These are phyloP conservation scores for Solanum chacoense DNA, from an alignment of 305 asterid genomes.

Conservation along the genomic window DNA sequence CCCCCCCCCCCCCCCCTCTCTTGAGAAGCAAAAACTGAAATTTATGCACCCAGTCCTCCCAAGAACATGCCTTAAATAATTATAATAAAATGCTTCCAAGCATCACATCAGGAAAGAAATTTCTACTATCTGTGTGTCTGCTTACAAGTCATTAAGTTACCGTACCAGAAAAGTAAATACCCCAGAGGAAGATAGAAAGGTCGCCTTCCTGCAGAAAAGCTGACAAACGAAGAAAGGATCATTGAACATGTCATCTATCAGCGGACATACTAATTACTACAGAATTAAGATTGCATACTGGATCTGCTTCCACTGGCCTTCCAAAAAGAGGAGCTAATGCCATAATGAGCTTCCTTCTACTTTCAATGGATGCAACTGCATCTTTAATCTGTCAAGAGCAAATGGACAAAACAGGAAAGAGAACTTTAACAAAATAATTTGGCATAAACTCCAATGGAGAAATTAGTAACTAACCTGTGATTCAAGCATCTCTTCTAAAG, in stretches of 20 bases:
- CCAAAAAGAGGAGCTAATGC: slow-evolving; percentile 68
- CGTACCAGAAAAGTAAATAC: slow-evolving; percentile 73
- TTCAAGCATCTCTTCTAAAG: slow-evolving; percentile 60
- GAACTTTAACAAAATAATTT: not conserved
- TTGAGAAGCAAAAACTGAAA: not conserved
- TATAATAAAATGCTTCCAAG: not conserved
- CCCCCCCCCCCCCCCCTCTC: not conserved
- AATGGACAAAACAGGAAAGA: not conserved
- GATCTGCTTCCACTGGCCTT: slow-evolving; percentile 86
- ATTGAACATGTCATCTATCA: not conserved
- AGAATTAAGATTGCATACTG: slow-evolving; percentile 36
- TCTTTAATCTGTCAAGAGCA: slow-evolving; percentile 50
- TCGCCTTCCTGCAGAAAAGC: slow-evolving; percentile 81
- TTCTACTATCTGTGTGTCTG: not conserved
- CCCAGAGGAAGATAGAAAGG: slow-evolving; percentile 62
- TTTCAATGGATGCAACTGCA: slow-evolving; percentile 61
- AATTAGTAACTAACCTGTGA: slow-evolving; percentile 45
- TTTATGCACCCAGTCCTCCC: not conserved
- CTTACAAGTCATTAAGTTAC: not conserved
- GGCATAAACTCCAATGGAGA: not conserved
- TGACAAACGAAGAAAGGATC: slow-evolving; percentile 22
- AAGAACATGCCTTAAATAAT: not conserved
- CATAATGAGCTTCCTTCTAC: slow-evolving; percentile 57
- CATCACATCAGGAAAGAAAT: not conserved
- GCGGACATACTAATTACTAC: slow-evolving; percentile 1